Evolutionary conservation across 148 eudicot genomes (phyloP).

Genomic region (Rheum nobile): DNA sequence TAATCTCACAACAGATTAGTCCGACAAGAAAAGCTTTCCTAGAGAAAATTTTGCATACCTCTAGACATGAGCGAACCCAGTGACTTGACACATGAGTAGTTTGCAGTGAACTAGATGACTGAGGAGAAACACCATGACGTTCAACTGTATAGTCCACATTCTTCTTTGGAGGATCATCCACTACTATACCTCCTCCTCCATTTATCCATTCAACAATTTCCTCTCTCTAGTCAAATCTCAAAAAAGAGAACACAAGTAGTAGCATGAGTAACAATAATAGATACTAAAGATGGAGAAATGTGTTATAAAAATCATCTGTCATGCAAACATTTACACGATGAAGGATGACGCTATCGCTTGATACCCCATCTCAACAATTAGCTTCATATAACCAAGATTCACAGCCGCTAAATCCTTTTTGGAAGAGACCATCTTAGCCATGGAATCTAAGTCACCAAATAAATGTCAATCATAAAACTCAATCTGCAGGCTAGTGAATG

Average conservation of each 20-base stretch:
- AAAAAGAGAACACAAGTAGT: slow-evolving; percentile 3
- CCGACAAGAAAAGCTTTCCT: not conserved
- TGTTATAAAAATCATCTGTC: not conserved
- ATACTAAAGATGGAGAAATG: not conserved
- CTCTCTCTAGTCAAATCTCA: slow-evolving; percentile 38
- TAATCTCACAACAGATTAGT: not conserved
- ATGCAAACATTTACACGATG: not conserved
- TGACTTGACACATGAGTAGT: slow-evolving; percentile 62
- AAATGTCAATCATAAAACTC: not conserved
- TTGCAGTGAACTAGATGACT: slow-evolving; percentile 21
- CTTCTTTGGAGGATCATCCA: slow-evolving; percentile 28
- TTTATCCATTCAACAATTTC: slow-evolving; percentile 80
- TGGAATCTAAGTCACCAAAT: not conserved
- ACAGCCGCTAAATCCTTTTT: not conserved
- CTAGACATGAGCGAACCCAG: slow-evolving; percentile 77
- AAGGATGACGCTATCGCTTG: not conserved
- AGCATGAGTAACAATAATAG: not conserved
- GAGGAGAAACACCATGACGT: slow-evolving; percentile 53
- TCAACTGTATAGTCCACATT: slow-evolving; percentile 59
- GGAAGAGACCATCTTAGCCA: not conserved
- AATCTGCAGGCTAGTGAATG: not conserved
- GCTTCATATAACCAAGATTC: not conserved
- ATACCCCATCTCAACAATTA: not conserved
- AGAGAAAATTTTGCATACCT: slow-evolving; percentile 31
- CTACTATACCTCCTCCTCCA: slow-evolving; percentile 68